Evolutionary conservation across 208 protist species (phyloP).

Genomic region (Trypanosomatidae sp.): DNA sequence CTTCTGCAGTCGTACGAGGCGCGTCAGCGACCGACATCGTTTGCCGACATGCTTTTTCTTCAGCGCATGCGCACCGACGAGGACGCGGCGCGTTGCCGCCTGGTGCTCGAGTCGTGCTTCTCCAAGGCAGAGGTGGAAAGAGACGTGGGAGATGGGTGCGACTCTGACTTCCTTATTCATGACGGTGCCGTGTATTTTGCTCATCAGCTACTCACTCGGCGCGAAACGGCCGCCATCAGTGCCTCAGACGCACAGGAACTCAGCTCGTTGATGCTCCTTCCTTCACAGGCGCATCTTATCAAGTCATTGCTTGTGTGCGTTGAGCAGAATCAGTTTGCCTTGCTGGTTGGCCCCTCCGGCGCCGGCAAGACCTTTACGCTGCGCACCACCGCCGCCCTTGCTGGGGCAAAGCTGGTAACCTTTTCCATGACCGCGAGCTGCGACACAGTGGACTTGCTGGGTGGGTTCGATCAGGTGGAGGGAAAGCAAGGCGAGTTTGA

Average conservation of each 20-base stretch:
- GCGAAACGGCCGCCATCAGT: conserved; percentile 11
- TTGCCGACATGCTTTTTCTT: conserved; percentile 83
- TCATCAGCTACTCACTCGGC: conserved; percentile 25
- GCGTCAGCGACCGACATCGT: conserved; percentile 40
- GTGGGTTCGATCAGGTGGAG: conserved; percentile 99
- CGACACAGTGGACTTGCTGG: conserved; percentile 99
- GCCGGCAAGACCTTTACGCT: conserved; percentile 97
- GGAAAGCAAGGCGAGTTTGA: conserved; percentile 97
- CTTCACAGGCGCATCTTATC: conserved; percentile 68
- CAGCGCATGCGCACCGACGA: conserved; percentile 87
- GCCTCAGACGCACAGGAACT: conserved; percentile 19
- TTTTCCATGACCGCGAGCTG: conserved; percentile 98
- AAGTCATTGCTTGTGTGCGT: conserved; percentile 89
- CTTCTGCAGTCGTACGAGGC: conserved; percentile 77
- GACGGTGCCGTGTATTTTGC: conserved; percentile 66
- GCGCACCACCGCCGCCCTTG: conserved; percentile 91
- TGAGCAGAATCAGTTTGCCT: conserved; percentile 93
- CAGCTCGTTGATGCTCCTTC: conserved; percentile 57
- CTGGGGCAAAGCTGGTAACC: conserved; percentile 91
- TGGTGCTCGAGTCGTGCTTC: conserved; percentile 53
- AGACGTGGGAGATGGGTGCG: conserved; percentile 24
- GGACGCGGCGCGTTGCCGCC: conserved; percentile 47
- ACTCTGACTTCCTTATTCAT: conserved; percentile 75
- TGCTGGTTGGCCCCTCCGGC: conserved; percentile 95
- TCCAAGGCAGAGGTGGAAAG: conserved; percentile 21